Base-by-base conservation (phyloP, 139 green algal species). In the Diplosphaera chodatii region DNA sequence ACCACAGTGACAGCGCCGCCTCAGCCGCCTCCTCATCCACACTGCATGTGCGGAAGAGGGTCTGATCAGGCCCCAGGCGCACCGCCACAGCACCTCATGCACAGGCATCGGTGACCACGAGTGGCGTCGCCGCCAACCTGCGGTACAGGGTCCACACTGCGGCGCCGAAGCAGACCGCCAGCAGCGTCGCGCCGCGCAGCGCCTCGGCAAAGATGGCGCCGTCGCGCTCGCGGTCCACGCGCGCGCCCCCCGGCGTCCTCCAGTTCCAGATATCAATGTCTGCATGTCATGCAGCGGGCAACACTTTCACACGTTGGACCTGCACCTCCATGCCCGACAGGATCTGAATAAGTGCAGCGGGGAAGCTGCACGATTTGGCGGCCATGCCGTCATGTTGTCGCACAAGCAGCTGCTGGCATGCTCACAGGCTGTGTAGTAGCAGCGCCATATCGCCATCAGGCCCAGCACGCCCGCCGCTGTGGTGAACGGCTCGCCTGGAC, bases 401-500 rank as follows among this genome's bases (percentile, higher is more conserved):
- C 37, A 48, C 37, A 48, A 20, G 37, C 6, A 48, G 37, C 37
- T 48, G 37, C 37, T 48, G 37, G 37, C 37, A 48, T 25, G 48
- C 48, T 59, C 48, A 59, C 48, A 92, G 0, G 72, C 56, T 31
- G 77, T 72, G 69, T 92, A 93, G 62, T 90, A 87, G 29, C 78
- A 66, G 16, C 88, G 79, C 88, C 88, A 93, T 4, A 87, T 56
- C 0, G 65, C 66, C 88, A 93, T 92, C 8, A 90, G 64, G 22
- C 85, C 88, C 28, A 94, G 73, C 62, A 93, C 72, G 0, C 81
- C 83, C 3, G 85, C 85, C 55, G 87, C 87, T 28, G 82, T 86
- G 0, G 74, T 79, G 66, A 92, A 85, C 0, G 87, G 87, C 75
- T 93, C 88, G 0, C 86, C 86, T 33, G 78, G 67, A 25, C 70